phyloP scores from a whole-genome alignment of 2,329 filamentous ascomycete species.

The Fusarium keratoplasticum region DNA sequence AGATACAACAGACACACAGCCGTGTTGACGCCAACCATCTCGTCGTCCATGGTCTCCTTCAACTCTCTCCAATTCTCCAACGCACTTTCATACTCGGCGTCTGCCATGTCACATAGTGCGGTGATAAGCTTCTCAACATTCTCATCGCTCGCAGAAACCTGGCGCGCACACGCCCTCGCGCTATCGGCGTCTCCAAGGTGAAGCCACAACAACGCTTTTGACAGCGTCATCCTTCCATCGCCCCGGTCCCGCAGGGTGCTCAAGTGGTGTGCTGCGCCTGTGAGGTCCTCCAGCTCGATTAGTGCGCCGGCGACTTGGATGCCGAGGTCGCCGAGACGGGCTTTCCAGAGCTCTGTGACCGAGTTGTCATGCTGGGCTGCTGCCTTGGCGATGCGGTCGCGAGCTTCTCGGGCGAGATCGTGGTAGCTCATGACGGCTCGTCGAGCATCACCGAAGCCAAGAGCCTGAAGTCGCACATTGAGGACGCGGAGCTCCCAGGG shows the following conservation, averaged over 20 bases:
- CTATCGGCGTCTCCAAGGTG: conserved; percentile 80
- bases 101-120: conserved; percentile 82
- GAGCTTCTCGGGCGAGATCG: conserved; percentile 84
- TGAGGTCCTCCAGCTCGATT: conserved; percentile 88
- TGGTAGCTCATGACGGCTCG: conserved; percentile 91
- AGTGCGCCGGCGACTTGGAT: conserved; percentile 73
- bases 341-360: conserved; percentile 75
- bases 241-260: conserved; percentile 62
- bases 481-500: conserved; percentile 91
- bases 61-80: conserved; percentile 70
- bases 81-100: conserved; percentile 77
- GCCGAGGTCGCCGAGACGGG: conserved; percentile 79
- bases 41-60: conserved; percentile 59
- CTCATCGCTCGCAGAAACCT: conserved; percentile 44
- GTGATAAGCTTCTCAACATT: conserved; percentile 63
- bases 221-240: conserved; percentile 56
- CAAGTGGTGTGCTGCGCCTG: conserved; percentile 81
- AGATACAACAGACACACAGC: conserved; percentile 88
- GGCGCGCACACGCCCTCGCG: conserved; percentile 67
- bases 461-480: conserved; percentile 83
- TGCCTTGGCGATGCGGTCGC: conserved; percentile 67
- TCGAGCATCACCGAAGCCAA: conserved; percentile 86
- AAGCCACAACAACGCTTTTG: conserved; percentile 77
- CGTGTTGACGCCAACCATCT: conserved; percentile 83
- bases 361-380: conserved; percentile 60